Percentiles rank a stretch among this genome's conserved stretches.
These are phyloP conservation scores for Escallonia herrerae DNA, from an alignment of 129 eudicot genomes.

Conservation along the genomic window DNA sequence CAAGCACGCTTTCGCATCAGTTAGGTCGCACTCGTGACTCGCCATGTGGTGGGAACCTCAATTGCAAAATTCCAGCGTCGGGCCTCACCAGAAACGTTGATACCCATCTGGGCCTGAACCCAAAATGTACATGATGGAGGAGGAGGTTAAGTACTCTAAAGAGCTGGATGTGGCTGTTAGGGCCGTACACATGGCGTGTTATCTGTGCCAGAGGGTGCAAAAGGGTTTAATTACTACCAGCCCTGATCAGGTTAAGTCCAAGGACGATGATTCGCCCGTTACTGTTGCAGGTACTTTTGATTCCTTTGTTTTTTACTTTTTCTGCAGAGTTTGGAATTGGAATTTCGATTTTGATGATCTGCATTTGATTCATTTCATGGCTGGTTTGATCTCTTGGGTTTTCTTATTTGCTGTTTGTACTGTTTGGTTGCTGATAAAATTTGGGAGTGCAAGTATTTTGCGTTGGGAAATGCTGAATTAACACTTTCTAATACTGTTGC, in stretches of 20 bases:
- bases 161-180: conserved; percentile 85
- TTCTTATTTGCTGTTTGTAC: not conserved
- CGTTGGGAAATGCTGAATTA: not conserved
- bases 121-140: conserved; percentile 11
- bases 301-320: not conserved
- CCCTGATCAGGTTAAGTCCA: conserved; percentile 58
- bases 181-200: conserved; percentile 79
- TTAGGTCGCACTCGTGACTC: not conserved
- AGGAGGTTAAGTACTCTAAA: conserved; percentile 28
- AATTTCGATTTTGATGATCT: not conserved
- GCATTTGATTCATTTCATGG: not conserved
- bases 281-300: conserved; percentile 61
- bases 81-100: not conserved
- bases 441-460: not conserved
- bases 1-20: not conserved
- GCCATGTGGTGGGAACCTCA: not conserved
- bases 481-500: not conserved
- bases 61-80: too few species aligned
- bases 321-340: not conserved
- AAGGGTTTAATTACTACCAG: conserved; percentile 41
- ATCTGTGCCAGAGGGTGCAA: conserved; percentile 65
- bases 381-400: not conserved
- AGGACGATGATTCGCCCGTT: conserved; percentile 86
- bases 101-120: conserved; percentile 1
- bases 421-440: not conserved